A percentile compares a stretch with the other conserved stretches of the same genome.
These are phyloP conservation scores for Citropsis articulata DNA, from an alignment of 345 rosid species.

Conservation along the genomic window DNA sequence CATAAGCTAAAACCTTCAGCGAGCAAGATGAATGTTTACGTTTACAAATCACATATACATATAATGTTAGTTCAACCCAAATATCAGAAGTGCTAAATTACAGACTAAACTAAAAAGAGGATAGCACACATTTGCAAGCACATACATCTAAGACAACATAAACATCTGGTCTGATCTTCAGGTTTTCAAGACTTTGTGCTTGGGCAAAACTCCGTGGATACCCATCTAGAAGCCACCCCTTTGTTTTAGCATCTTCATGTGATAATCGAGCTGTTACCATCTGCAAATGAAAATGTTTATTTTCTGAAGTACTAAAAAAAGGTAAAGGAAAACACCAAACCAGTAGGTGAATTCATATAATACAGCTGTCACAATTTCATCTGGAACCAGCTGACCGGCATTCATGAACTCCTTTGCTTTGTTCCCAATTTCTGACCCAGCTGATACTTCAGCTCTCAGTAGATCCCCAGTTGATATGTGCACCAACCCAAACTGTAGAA, in stretches of 20 bases:
- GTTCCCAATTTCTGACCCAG: conserved; percentile 73
- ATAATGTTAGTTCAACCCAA: background rate
- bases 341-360: background rate
- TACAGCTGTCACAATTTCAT: conserved; percentile 82
- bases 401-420: conserved; percentile 80
- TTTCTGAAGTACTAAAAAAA: background rate
- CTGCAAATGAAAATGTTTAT: conserved; percentile 30
- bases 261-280: conserved; percentile 66
- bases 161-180: conserved; percentile 71
- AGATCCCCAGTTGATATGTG: conserved; percentile 94
- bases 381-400: conserved; percentile 79
- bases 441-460: conserved; percentile 75
- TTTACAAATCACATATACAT: background rate
- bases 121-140: conserved; percentile 6
- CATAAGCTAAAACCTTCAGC: background rate
- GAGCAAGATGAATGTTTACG: background rate
- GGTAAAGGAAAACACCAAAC: background rate
- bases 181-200: conserved; percentile 70
- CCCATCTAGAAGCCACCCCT: conserved; percentile 97
- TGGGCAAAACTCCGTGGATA: conserved; percentile 75
- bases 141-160: conserved; percentile 72
- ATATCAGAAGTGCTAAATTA: background rate
- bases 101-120: background rate
- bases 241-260: conserved; percentile 61
- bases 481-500: conserved; percentile 63